Conservation (phyloP, 192 early-diverging fungal genomes). For the Diversispora epigaea region DNA sequence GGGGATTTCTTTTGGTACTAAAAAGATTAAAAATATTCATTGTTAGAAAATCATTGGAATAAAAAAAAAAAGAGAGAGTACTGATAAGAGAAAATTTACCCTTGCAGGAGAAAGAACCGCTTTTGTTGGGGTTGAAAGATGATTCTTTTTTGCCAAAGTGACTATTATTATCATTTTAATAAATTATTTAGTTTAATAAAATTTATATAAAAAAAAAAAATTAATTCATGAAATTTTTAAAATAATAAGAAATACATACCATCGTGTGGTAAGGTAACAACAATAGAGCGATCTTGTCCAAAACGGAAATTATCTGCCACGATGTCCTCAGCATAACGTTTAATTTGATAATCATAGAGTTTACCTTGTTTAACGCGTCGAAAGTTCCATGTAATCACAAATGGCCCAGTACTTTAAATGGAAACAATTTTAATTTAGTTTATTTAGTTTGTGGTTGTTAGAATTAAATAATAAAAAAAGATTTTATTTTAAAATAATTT, state of each 20-base stretch:
- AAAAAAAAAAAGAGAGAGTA: too few species aligned
- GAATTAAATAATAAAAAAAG: not conserved
- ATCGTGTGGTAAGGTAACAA: conserved; percentile 67
- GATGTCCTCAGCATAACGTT: conserved; percentile 76
- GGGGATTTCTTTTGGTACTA: too few species aligned
- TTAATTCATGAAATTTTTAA: not conserved
- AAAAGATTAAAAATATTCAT: too few species aligned
- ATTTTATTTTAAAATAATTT: not conserved
- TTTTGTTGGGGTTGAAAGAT: conserved; percentile 25
- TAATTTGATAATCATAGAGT: conserved; percentile 82
- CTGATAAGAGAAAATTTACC: not conserved
- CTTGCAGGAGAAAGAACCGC: conserved; percentile 2
- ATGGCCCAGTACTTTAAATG: conserved; percentile 68
- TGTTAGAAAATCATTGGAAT: too few species aligned
- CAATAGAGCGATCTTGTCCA: conserved; percentile 78
- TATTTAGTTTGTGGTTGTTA: not conserved
- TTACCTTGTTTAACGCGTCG: conserved; percentile 74
- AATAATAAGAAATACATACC: conserved; percentile 15
- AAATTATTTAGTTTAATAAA: not conserved
- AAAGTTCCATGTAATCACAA: conserved; percentile 92
- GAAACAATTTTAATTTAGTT: not conserved
- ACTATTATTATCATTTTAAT: not conserved
- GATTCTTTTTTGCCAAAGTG: conserved; percentile 4
- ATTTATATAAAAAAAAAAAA: not conserved
- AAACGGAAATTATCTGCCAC: conserved; percentile 92